Conservation (phyloP, 2,329 filamentous ascomycete genomes). For the Pseudogymnoascus sp. region DNA sequence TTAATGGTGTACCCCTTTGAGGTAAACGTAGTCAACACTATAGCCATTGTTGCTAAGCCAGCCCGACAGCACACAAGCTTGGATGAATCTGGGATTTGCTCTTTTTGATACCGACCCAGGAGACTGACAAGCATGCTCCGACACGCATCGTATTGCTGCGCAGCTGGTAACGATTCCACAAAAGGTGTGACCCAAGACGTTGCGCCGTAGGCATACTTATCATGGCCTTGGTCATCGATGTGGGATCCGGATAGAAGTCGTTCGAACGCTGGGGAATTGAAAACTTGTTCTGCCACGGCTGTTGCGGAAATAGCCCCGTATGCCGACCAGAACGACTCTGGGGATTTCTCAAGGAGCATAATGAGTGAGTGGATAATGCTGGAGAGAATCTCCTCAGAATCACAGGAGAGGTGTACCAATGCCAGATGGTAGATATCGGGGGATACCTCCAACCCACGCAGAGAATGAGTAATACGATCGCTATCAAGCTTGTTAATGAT, state of each 20-base stretch:
- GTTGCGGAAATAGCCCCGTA: conserved; percentile 73
- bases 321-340: conserved; percentile 79
- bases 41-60: conserved; percentile 52
- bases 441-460: conserved; percentile 72
- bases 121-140: conserved; percentile 70
- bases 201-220: conserved; percentile 51
- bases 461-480: conserved; percentile 65
- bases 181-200: conserved; percentile 74
- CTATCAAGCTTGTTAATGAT: conserved; percentile 69
- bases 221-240: conserved; percentile 44
- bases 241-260: conserved; percentile 53
- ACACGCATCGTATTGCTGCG: conserved; percentile 71
- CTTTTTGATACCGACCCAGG: conserved; percentile 55
- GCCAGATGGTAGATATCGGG: conserved; percentile 60
- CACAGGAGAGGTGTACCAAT: conserved; percentile 45
- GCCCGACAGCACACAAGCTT: conserved; percentile 55
- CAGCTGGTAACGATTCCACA: conserved; percentile 65
- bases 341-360: conserved; percentile 63
- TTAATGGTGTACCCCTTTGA: conserved; percentile 41
- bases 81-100: conserved; percentile 46
- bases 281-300: conserved; percentile 75
- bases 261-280: conserved; percentile 60
- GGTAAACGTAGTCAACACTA: conserved; percentile 49
- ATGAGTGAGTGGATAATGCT: conserved; percentile 64
- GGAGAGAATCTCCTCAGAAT: conserved; percentile 51